A percentile compares a stretch with the other conserved stretches of the same genome.
Conservation (phyloP, 345 rosid species). For the Adansonia digitata region DNA sequence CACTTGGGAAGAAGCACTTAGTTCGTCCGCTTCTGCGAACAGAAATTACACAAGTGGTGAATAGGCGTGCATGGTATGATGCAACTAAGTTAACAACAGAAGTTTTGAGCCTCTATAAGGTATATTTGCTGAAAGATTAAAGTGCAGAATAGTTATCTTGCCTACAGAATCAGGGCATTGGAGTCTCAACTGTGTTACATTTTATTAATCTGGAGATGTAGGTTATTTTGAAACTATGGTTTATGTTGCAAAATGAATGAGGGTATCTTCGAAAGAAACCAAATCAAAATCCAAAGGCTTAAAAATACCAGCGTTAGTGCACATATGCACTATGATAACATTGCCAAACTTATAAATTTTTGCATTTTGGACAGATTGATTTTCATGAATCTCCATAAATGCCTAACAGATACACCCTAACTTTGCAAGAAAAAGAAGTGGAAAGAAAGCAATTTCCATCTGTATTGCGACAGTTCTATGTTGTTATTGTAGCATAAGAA, state of each 20-base stretch:
- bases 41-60: constrained; percentile 91
- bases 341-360: not conserved
- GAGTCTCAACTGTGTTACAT: not conserved
- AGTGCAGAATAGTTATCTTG: not conserved
- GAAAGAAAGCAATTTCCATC: not conserved
- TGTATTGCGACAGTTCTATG: not conserved
- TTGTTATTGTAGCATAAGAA: not conserved
- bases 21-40: constrained; percentile 82
- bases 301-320: not conserved
- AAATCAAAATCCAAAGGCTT: not conserved
- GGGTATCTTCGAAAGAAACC: not conserved
- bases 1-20: constrained; percentile 93
- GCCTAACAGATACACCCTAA: not conserved
- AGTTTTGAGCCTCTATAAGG: constrained; percentile 83
- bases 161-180: not conserved
- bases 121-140: constrained; percentile 21
- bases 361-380: not conserved
- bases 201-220: not conserved
- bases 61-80: constrained; percentile 93
- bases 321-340: not conserved
- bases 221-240: not conserved
- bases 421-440: not conserved
- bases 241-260: not conserved
- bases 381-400: too few species aligned
- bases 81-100: constrained; percentile 75